Base-by-base conservation (phyloP, 2,329 filamentous ascomycete species). In the Chaetothyriales sp. region DNA sequence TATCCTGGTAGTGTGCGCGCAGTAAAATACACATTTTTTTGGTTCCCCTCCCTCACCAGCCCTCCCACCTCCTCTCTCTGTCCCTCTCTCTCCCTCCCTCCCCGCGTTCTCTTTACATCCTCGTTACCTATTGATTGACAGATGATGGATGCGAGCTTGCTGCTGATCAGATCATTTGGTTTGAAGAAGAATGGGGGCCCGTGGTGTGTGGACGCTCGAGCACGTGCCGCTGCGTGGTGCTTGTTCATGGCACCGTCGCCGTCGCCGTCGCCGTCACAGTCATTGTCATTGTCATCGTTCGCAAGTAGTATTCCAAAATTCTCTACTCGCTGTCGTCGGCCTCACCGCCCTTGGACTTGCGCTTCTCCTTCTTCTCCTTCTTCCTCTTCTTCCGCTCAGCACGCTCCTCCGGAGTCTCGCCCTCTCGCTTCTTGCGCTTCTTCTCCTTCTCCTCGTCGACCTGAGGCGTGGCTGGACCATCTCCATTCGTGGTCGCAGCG, bases 361-460 rank as follows among this genome's bases (percentile, higher is more conserved):
- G 45, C 55, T 55, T 55, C 45, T 58, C 76, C 60, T 75, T 74
- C 64, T 74, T 74, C 59, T 73, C 71, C 64, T 73, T 74, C 66
- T 74, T 74, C 65, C 68, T 70, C 53, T 65, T 62, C 64, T 74
- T 75, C 49, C 71, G 67, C 60, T 73, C 72, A 44, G 67, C 69
- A 53, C 63, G 67, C 64, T 70, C 70, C 60, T 70, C 72, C 46
- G 65, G 59, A 25, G 66, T 73, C 59, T 83, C 70, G 61, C 72
- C 70, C 48, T 80, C 77, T 60, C 78, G 75, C 48, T 78, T 75
- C 75, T 63, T 74, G 67, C 60, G 70, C 68, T 75, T 76, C 65
- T 76, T 74, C 15, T 54, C 51, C 42, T 59, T 57, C 61, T 70
- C 71, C 43, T 72, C 70, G 46, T 69, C 71, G 20, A 74, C 66